Base-by-base conservation (phyloP, 805 yeast genomes). In the Ogataea siamensis region DNA sequence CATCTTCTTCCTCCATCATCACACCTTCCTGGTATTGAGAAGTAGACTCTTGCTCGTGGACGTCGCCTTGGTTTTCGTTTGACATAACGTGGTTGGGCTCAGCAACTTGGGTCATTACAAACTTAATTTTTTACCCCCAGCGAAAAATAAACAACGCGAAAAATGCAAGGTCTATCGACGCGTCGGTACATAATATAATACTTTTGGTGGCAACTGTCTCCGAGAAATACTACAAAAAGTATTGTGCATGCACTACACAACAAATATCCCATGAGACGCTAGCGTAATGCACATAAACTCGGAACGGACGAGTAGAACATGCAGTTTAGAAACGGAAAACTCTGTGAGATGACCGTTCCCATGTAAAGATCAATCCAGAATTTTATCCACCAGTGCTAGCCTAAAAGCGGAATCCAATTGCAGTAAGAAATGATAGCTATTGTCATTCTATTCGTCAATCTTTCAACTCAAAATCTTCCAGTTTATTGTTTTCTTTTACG, bases 1-100 rank as follows among this genome's bases (percentile, higher is more conserved):
- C 62, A 10, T 58, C 63, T 32, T 71, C 67, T 8, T 71, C 66
- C 11, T 67, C 75, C 5, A 25, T 45, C n/a, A 32, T 32, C 42
- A 31, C 32, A 12, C 67, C 74, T 5, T 43, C 47, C 11, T 37
- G 39, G 34, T 40, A 34, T 10, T 40, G 47, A 23, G 37, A 15
- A 10, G 41, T 42, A 12, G 34, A 27, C 34, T 34, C 42, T 18
- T 37, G 40, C 19, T 31, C 35, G 25, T 13, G 34, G 3, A 34
- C 47, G 21, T 40, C 33, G 13, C 16, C 33, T 37, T 39, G 40
- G 14, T 40, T 45, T 23, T 40, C 41, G 24, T 31, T 40, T 13
- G 44, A 37, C 24, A 39, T 34, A 15, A 35, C 24, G 17, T 35
- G 33, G 13, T 37, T 42, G 20, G 44, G 36, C 28, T 40, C 43